These are phyloP conservation scores for Stentor coeruleus DNA, from an alignment of 73 alveolate genomes.

Conservation along the genomic window DNA sequence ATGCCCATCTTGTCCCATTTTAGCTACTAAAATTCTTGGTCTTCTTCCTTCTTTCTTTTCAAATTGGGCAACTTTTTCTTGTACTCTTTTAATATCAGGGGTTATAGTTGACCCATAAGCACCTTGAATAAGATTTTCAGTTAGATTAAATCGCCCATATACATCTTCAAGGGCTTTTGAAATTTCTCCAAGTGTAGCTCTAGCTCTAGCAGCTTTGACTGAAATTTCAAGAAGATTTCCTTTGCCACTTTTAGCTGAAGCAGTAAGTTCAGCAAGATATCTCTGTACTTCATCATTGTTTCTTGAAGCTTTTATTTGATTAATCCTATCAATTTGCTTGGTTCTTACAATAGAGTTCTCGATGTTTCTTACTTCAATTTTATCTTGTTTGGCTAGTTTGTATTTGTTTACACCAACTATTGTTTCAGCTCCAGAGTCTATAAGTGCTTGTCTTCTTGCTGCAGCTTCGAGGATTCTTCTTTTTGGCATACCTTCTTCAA, in stretches of 20 bases:
- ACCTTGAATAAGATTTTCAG: slow-evolving; percentile 52
- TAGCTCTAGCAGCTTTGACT: slow-evolving; percentile 55
- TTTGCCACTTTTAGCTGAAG: slow-evolving; percentile 55
- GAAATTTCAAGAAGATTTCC: slow-evolving; percentile 61
- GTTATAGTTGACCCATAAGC: slow-evolving; percentile 47
- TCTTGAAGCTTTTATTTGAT: slow-evolving; percentile 40
- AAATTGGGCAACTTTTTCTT: slow-evolving; percentile 37
- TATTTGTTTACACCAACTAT: slow-evolving; percentile 73
- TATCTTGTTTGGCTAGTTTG: slow-evolving; percentile 50
- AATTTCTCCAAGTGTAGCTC: slow-evolving; percentile 71
- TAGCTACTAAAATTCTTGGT: slow-evolving; percentile 64
- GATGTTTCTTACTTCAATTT: slow-evolving; percentile 39
- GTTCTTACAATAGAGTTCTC: slow-evolving; percentile 51
- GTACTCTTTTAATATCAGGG: slow-evolving; percentile 38
- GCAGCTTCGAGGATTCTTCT: slow-evolving; percentile 62
- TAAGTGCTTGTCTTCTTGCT: slow-evolving; percentile 62
- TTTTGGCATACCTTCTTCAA: slow-evolving; percentile 70
- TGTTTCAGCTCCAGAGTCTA: slow-evolving; percentile 62
- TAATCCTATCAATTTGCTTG: slow-evolving; percentile 47
- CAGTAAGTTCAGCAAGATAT: slow-evolving; percentile 33
- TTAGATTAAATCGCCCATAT: slow-evolving; percentile 55
- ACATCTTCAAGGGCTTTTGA: slow-evolving; percentile 60
- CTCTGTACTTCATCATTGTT: slow-evolving; percentile 36
- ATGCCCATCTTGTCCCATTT: slow-evolving; percentile 73
- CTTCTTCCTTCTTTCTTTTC: slow-evolving; percentile 66